Evolutionary conservation across 108 stramenopile species (phyloP), one percentile per base, ranked within the genome.

Genomic region (Skeletonema menzelii): DNA sequence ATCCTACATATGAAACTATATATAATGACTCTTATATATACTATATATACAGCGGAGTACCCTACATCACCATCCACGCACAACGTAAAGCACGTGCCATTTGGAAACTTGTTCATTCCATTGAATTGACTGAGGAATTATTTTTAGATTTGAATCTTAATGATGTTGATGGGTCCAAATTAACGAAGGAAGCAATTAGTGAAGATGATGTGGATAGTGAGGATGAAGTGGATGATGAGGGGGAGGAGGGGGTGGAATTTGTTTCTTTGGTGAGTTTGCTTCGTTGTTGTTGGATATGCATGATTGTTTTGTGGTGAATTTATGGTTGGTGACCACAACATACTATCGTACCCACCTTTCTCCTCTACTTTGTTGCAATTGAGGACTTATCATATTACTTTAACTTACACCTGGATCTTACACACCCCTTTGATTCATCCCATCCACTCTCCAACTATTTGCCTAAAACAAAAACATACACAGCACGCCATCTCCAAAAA

Each of bases 31-130:
- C n/a, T n/a, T 32, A 32, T 4, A 32, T 15, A 20, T n/a, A 10
- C 8, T 56, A 27, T 11, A 12, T 2, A 15, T 4, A 31, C 20
- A 60, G 70, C 27, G 89, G 87, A 24, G 67, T 90, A 53, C 90
- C 94, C 0, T 89, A 79, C 79, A 79, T 88, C 13, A 91, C 91
- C 46, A 85, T 89, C 26, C 85, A 76, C 60, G 88, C 90, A 15
- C 67, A 89, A 34, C 71, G 80, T 17, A 92, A 92, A 61, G 79
- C 91, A 11, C 74, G 83, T 10, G 67, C 73, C 20, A 72, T 95
- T 38, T 53, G 85, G 13, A 55, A 79, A 59, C 38, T 92, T 34
- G 88, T 82, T 8, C 42, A 88, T 8, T 82, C 86, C 14, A 82
- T 95, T 40, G 74, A 87, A 27, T 53, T 95, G 2, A 67, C 44